These are phyloP conservation scores for Madurella mycetomatis DNA, from an alignment of 2,329 filamentous ascomycete species.

Conservation along the genomic window DNA sequence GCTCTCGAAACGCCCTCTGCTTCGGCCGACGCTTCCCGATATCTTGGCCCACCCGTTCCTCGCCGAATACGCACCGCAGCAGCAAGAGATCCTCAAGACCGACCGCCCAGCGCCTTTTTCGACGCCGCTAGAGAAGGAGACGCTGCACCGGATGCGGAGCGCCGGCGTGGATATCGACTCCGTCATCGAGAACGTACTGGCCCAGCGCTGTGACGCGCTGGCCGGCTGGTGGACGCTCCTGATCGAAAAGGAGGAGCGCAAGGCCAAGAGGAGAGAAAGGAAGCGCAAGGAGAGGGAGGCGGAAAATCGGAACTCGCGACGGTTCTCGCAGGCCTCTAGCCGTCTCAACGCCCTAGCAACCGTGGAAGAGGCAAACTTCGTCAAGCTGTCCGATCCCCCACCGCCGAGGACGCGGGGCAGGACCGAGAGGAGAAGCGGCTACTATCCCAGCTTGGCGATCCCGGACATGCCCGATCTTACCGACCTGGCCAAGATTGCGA, in stretches of 20 bases:
- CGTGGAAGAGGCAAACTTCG: slow-evolving; percentile 64
- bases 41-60: slow-evolving; percentile 87
- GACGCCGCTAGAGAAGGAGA: slow-evolving; percentile 83
- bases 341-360: slow-evolving; percentile 77
- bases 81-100: slow-evolving; percentile 82
- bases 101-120: slow-evolving; percentile 78
- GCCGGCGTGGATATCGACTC: slow-evolving; percentile 92
- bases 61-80: slow-evolving; percentile 76
- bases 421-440: slow-evolving; percentile 68
- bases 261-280: slow-evolving; percentile 71
- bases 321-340: slow-evolving; percentile 85
- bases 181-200: slow-evolving; percentile 88
- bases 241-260: slow-evolving; percentile 90
- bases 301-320: slow-evolving; percentile 72
- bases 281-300: slow-evolving; percentile 82
- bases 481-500: slow-evolving; percentile 48
- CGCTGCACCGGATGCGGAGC: slow-evolving; percentile 84
- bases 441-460: slow-evolving; percentile 58
- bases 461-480: slow-evolving; percentile 74
- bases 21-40: slow-evolving; percentile 76
- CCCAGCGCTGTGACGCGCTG: slow-evolving; percentile 82
- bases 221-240: slow-evolving; percentile 95
- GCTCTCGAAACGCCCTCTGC: slow-evolving; percentile 84
- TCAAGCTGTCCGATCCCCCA: slow-evolving; percentile 41
- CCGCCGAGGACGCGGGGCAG: slow-evolving; percentile 69